A percentile compares a stretch with the other conserved stretches of the same genome.
phyloP scores from a whole-genome alignment of 2,329 filamentous ascomycete genomes.

The Falciphora oryzae region DNA sequence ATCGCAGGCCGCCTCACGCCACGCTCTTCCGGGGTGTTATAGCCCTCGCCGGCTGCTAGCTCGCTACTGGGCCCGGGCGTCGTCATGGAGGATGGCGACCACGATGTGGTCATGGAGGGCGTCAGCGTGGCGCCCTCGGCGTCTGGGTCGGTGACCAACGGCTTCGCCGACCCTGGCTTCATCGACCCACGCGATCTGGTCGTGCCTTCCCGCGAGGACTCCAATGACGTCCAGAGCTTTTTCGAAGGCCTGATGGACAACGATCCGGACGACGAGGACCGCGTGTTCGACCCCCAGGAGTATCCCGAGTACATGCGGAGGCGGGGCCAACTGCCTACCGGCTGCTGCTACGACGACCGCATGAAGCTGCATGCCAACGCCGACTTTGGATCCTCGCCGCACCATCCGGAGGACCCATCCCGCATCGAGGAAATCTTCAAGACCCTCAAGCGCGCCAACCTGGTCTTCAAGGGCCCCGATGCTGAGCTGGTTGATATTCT shows the following conservation, averaged over 20 bases:
- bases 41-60: not conserved
- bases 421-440: constrained; percentile 92
- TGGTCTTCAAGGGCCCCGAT: constrained; percentile 61
- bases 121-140: constrained; percentile 13
- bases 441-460: constrained; percentile 73
- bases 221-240: constrained; percentile 16
- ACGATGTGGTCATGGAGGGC: constrained; percentile 20
- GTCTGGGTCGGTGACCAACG: constrained; percentile 24
- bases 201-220: constrained; percentile 8
- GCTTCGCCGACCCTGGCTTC: constrained; percentile 30
- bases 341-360: constrained; percentile 83
- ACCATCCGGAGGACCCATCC: constrained; percentile 90
- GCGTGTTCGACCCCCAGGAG: constrained; percentile 28
- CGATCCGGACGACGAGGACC: constrained; percentile 27
- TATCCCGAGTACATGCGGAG: constrained; percentile 30
- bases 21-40: not conserved
- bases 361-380: constrained; percentile 96
- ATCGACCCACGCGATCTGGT: constrained; percentile 27
- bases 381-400: constrained; percentile 64
- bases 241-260: constrained; percentile 19
- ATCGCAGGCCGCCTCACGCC: not conserved
- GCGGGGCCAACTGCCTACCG: constrained; percentile 57
- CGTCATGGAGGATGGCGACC: constrained; percentile 9
- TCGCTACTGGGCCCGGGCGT: too few relatives aligned
- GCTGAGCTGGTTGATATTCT: constrained; percentile 47